Evolutionary conservation across 148 eudicot species (phyloP).

Genomic region (Rhododendron vialii): DNA sequence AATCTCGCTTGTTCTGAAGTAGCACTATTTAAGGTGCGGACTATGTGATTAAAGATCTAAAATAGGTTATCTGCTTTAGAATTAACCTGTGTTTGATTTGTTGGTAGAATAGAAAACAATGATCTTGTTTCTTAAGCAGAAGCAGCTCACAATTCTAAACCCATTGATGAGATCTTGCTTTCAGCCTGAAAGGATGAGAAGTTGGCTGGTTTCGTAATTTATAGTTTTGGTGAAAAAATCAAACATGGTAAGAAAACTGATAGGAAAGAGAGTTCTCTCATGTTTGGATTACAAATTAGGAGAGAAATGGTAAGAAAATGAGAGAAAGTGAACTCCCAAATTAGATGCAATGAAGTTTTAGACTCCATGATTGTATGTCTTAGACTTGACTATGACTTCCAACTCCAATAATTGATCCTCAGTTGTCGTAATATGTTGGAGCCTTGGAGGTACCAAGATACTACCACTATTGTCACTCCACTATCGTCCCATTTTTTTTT

Average conservation of each 20-base stretch:
- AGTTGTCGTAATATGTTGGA: not conserved
- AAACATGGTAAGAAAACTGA: not conserved
- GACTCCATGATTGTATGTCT: not conserved
- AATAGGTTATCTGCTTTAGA: too few relatives aligned
- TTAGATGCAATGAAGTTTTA: not conserved
- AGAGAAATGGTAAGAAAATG: not conserved
- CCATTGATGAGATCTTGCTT: not conserved
- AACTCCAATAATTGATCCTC: not conserved
- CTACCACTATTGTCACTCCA: not conserved
- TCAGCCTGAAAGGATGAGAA: not conserved
- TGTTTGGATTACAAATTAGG: not conserved
- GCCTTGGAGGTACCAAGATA: not conserved
- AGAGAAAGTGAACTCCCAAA: not conserved
- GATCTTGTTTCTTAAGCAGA: too few relatives aligned
- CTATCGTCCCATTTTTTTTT: not conserved
- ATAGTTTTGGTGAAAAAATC: not conserved
- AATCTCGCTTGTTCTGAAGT: too few relatives aligned
- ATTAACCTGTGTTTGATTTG: too few relatives aligned
- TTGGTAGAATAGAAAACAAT: too few relatives aligned
- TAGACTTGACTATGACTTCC: not conserved
- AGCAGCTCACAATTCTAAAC: too few relatives aligned
- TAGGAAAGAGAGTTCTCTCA: not conserved
- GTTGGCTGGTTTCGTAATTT: not conserved
- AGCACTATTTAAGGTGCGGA: too few relatives aligned
- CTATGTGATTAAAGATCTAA: too few relatives aligned